These are phyloP conservation scores for Gossypium lobatum DNA, from an alignment of 441 rosid genomes.

Conservation along the genomic window DNA sequence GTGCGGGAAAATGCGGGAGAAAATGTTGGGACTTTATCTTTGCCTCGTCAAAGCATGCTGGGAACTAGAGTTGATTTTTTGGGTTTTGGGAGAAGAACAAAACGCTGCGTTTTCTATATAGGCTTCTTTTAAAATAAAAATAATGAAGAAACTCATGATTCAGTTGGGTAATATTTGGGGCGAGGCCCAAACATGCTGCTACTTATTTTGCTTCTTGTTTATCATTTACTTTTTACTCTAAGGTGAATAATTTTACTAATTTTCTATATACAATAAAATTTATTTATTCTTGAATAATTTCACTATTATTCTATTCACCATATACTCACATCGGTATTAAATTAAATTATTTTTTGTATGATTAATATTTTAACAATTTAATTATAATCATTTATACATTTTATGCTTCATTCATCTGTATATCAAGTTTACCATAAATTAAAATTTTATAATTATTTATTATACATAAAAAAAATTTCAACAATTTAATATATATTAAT, in stretches of 20 bases:
- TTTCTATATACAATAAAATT: neutral
- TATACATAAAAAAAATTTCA: no score
- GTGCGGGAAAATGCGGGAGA: constrained; percentile 8
- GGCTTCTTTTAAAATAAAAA: neutral
- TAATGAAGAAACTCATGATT: neutral
- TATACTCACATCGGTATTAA: no score
- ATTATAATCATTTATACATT: no score
- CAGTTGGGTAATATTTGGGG: neutral
- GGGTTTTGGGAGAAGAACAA: neutral
- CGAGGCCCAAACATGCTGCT: neutral
- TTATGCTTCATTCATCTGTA: no score
- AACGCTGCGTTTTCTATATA: neutral
- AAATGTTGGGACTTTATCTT: constrained; percentile 3
- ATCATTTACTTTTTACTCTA: neutral
- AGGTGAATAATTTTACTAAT: neutral
- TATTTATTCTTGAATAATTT: no score
- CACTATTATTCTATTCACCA: neutral
- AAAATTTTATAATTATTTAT: neutral
- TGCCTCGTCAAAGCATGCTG: neutral
- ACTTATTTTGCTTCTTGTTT: neutral
- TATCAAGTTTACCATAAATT: no score
- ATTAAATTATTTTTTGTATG: no score
- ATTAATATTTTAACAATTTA: no score
- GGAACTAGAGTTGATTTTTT: neutral
- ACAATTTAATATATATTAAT: no score